Percentiles rank a stretch among this genome's conserved stretches.
These are phyloP conservation scores for Spatholobus suberectus DNA, from an alignment of 306 rosid genomes.

Conservation along the genomic window DNA sequence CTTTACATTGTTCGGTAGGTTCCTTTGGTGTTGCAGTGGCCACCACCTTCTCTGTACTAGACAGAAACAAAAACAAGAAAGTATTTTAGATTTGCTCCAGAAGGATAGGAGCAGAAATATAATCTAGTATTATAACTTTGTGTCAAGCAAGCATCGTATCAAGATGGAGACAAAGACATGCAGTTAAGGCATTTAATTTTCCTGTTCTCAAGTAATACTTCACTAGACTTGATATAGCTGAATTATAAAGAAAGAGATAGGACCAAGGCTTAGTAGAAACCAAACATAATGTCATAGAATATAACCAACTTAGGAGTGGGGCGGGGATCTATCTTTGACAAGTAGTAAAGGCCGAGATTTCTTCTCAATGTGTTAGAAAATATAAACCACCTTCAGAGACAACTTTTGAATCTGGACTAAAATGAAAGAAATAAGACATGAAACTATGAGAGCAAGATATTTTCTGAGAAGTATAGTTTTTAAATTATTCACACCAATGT, in stretches of 20 bases:
- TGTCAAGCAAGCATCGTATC: background rate
- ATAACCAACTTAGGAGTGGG: background rate
- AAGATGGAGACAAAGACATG: slow-evolving; percentile 24
- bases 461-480: background rate
- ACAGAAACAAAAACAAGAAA: slow-evolving; percentile 52
- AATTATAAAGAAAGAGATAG: background rate
- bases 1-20: slow-evolving; percentile 66
- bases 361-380: slow-evolving; percentile 1
- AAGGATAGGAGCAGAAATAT: slow-evolving; percentile 18
- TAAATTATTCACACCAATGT: background rate
- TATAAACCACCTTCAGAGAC: background rate
- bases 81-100: slow-evolving; percentile 41
- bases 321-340: background rate
- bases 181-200: background rate
- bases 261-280: background rate
- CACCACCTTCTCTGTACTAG: slow-evolving; percentile 90
- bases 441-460: background rate
- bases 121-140: background rate
- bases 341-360: background rate
- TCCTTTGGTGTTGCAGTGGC: slow-evolving; percentile 92
- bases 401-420: background rate
- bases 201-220: background rate
- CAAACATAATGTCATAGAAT: background rate
- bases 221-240: slow-evolving; percentile 6
- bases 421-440: background rate